A percentile compares a stretch with the other conserved stretches of the same genome.
Evolutionary conservation across 1,139 yeast genomes (phyloP).

Genomic region (Kurtzmaniella quercitrusa): DNA sequence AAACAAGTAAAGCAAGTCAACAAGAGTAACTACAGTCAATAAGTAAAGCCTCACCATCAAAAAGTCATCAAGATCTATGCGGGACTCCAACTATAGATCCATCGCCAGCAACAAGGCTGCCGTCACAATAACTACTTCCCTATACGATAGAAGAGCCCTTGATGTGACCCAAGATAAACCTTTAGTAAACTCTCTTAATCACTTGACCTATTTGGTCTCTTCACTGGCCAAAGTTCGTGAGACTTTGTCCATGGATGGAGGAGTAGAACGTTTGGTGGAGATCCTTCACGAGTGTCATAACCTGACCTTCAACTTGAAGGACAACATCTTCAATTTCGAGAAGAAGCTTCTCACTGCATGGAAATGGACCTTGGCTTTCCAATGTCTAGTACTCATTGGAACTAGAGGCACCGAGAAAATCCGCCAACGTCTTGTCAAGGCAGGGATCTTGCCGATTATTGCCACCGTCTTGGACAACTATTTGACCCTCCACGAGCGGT

Average conservation of each 20-base stretch:
- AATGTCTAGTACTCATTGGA: conserved; percentile 85
- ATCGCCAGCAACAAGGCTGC: conserved; percentile 82
- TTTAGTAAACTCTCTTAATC: conserved; percentile 84
- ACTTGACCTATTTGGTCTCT: conserved; percentile 80
- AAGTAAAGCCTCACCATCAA: too few species aligned
- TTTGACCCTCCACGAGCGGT: conserved; percentile 41
- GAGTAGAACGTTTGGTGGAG: conserved; percentile 80
- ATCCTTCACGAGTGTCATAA: conserved; percentile 77
- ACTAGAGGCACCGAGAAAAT: conserved; percentile 89
- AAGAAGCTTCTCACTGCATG: conserved; percentile 68
- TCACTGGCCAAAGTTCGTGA: conserved; percentile 88
- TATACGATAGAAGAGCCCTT: conserved; percentile 87
- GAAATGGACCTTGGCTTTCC: conserved; percentile 96
- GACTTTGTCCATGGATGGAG: conserved; percentile 85
- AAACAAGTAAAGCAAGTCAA: background rate
- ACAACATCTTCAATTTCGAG: conserved; percentile 41
- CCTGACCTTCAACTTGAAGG: conserved; percentile 26
- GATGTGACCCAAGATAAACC: conserved; percentile 91
- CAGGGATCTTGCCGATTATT: conserved; percentile 85
- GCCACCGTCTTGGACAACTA: conserved; percentile 91
- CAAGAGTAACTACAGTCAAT: background rate
- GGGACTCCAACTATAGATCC: conserved; percentile 85
- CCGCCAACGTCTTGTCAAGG: conserved; percentile 80
- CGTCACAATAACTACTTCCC: conserved; percentile 79
- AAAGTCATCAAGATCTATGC: conserved; percentile 63